phyloP scores from a whole-genome alignment of 768 basidiomycete genomes.

The Guyanaporus albipodus region DNA sequence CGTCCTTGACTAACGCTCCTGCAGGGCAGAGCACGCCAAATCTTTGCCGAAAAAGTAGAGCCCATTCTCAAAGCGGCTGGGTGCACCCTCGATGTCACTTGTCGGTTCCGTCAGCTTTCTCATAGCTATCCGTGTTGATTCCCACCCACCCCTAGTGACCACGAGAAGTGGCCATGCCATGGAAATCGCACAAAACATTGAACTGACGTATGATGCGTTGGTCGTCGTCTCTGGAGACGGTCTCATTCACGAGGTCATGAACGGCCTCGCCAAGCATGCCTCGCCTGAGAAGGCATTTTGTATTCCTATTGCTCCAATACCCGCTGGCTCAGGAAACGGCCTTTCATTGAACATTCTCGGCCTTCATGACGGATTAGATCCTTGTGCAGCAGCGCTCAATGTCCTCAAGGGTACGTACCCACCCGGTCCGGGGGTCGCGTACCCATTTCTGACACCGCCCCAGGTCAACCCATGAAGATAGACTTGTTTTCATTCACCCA shows the following conservation, averaged over 20 bases:
- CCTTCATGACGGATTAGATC: constrained; percentile 61
- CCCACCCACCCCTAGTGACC: constrained; percentile 53
- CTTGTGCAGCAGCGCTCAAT: constrained; percentile 70
- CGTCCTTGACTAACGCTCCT: neutral
- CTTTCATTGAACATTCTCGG: constrained; percentile 72
- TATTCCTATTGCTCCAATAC: constrained; percentile 73
- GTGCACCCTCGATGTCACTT: constrained; percentile 56
- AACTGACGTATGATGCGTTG: constrained; percentile 65
- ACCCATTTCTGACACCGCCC: neutral
- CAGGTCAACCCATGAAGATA: constrained; percentile 69
- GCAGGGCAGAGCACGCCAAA: constrained; percentile 57
- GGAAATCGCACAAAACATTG: constrained; percentile 55
- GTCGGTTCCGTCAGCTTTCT: constrained; percentile 39
- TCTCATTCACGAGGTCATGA: constrained; percentile 76
- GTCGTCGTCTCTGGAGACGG: constrained; percentile 82
- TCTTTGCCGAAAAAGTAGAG: constrained; percentile 57
- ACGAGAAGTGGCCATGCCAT: constrained; percentile 59
- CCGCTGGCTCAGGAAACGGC: constrained; percentile 81
- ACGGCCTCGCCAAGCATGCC: constrained; percentile 70
- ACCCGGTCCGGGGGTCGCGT: neutral
- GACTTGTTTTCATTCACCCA: constrained; percentile 80
- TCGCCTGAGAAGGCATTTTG: constrained; percentile 57
- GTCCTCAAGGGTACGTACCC: constrained; percentile 61
- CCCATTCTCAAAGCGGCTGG: constrained; percentile 69
- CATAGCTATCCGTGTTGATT: neutral